These are phyloP conservation scores for Stenogyne calaminthoides DNA, from an alignment of 305 asterid genomes.

Conservation along the genomic window DNA sequence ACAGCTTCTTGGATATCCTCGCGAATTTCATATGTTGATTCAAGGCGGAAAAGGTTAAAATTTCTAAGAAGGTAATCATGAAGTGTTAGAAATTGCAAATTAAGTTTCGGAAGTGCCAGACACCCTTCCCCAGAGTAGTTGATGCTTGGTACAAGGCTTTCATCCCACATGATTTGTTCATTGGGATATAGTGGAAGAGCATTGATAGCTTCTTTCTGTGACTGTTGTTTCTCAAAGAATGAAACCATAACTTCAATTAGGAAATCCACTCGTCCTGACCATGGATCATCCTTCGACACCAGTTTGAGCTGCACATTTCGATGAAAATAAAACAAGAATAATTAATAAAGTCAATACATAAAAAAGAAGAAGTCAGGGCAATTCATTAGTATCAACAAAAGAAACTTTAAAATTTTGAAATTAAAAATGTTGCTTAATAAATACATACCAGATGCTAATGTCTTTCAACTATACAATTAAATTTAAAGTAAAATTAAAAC, in stretches of 20 bases:
- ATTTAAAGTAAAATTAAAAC: not conserved
- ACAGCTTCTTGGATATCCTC: conserved; percentile 99
- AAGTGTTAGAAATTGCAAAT: conserved; percentile 91
- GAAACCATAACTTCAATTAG: conserved; percentile 91
- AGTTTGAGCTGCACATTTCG: conserved; percentile 70
- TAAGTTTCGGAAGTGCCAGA: conserved; percentile 97
- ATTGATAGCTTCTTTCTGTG: conserved; percentile 96
- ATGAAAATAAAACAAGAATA: not conserved
- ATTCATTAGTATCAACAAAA: conserved; percentile 9
- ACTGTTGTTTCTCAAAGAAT: conserved; percentile 89
- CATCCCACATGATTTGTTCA: conserved; percentile 99
- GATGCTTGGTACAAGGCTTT: conserved; percentile 98
- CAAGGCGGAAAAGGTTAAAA: conserved; percentile 97
- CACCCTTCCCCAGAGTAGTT: conserved; percentile 99
- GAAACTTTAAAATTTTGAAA: not conserved
- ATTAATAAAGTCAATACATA: conserved; percentile 2
- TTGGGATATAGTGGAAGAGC: conserved; percentile 97
- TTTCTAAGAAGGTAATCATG: conserved; percentile 97
- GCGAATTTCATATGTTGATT: conserved; percentile 97
- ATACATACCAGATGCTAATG: not conserved
- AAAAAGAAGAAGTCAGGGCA: not conserved
- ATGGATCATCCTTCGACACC: conserved; percentile 78
- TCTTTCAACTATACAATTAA: not conserved
- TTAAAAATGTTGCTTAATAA: not conserved
- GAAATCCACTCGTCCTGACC: conserved; percentile 98